These are phyloP conservation scores for Gastroboletus turbinatus DNA, from an alignment of 1,284 basidiomycete species.

Conservation along the genomic window DNA sequence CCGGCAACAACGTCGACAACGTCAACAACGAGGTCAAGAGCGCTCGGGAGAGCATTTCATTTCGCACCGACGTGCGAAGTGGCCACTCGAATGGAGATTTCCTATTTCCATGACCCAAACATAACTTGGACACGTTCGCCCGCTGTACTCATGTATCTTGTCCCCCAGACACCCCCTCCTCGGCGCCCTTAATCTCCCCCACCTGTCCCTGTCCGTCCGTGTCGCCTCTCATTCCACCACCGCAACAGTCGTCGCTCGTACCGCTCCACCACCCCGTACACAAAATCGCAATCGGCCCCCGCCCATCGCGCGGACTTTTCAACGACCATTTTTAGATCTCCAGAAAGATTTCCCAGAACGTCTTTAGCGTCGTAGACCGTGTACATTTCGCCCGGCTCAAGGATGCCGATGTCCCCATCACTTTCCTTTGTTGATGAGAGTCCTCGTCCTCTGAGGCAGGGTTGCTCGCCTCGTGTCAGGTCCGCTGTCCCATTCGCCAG, in stretches of 20 bases:
- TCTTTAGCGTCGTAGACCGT: constrained; percentile 60
- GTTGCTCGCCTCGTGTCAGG: neutral
- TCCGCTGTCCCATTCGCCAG: constrained; percentile 16
- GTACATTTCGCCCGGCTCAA: constrained; percentile 57
- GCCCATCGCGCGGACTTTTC: constrained; percentile 49
- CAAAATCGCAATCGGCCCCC: constrained; percentile 49
- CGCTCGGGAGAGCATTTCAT: neutral
- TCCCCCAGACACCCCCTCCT: constrained; percentile 11
- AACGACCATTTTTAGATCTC: constrained; percentile 49
- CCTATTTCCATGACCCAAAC: constrained; percentile 1
- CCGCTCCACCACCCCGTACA: constrained; percentile 53
- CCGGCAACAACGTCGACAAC: constrained; percentile 10
- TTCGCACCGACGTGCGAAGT: constrained; percentile 14
- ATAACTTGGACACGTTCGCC: constrained; percentile 2
- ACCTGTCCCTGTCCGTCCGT: constrained; percentile 1
- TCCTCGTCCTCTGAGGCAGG: constrained; percentile 2
- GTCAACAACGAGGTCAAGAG: constrained; percentile 7
- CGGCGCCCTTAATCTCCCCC: constrained; percentile 14
- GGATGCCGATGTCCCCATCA: constrained; percentile 19
- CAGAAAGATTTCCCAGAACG: constrained; percentile 53
- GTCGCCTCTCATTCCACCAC: constrained; percentile 42
- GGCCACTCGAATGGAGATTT: neutral
- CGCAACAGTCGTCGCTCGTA: constrained; percentile 59
- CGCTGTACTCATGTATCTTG: neutral
- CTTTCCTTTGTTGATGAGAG: constrained; percentile 32